Evolutionary conservation across 148 eudicot genomes (phyloP), one percentile per base, ranked within the genome.

Genomic region (Spergularia marina): DNA sequence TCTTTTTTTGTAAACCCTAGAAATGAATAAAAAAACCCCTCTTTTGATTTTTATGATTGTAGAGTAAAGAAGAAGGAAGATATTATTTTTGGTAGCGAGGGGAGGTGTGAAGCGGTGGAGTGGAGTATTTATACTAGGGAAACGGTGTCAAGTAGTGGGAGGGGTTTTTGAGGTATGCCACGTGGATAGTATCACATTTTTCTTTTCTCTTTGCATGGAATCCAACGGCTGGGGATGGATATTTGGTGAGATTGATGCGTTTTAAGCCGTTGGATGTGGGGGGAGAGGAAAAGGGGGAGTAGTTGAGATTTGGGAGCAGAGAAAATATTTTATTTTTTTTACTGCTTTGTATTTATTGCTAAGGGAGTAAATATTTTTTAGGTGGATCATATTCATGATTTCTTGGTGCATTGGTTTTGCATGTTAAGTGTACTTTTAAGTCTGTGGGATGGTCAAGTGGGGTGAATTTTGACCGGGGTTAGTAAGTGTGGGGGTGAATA

Each of bases 291-390:
- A 18, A 3, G 10, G 14, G 2, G 52, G 34, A 56, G 58, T 67
- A 39, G 53, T 0, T 14, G 23, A 7, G 49, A 81, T 81, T 84
- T 82, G 51, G 25, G 78, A 81, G 20, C 80, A 78, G 25, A 8
- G 18, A 3, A 58, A 58, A 58, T 58, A 54, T 23, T 25, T 14
- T n/a, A 0, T 15, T 54, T 12, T 54, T 54, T 14, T 30, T 81
- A 85, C 3, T 84, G 82, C n/a, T 82, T 84, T 71, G 87, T 87
- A 18, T 82, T 80, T 20, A 86, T 84, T 2, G 87, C 82, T 12
- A 85, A 87, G 2, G 86, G 86, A 16, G 18, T 58, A 6, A n/a
- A 7, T 20, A 6, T 20, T 58, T 58, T 58, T 58, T 58, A n/a
- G 11, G 49, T 44, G 10, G 10, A 44, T 6, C 7, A 6, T 44